These are phyloP conservation scores for Solanum hybrid DNA, from an alignment of 305 asterid species.

Conservation along the genomic window DNA sequence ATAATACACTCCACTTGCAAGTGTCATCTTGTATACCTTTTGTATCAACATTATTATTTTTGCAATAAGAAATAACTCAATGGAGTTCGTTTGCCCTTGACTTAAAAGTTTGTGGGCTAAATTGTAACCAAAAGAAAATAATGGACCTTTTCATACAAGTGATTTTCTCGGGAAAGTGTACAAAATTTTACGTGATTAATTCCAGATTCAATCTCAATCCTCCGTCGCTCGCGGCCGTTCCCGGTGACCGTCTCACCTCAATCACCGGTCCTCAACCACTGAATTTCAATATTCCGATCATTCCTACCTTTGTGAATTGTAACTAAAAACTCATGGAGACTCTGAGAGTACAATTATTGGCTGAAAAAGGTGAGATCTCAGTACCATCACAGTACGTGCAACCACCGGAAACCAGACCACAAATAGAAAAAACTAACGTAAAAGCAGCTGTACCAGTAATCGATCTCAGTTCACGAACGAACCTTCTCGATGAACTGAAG, in stretches of 20 bases:
- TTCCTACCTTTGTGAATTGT: not conserved
- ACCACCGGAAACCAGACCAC: constrained; percentile 45
- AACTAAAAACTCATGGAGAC: not conserved
- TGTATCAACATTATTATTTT: not conserved
- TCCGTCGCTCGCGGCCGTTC: not conserved
- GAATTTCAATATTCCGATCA: not conserved
- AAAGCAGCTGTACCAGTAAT: constrained; percentile 21
- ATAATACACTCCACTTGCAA: not conserved
- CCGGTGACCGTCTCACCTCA: not conserved
- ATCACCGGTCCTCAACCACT: not conserved
- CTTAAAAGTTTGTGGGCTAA: not conserved
- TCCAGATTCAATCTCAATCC: not conserved
- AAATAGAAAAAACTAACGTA: not conserved
- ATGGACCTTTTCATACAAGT: not conserved
- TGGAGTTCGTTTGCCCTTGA: not conserved
- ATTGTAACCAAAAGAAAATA: not conserved
- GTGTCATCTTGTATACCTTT: not conserved
- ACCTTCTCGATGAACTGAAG: constrained; percentile 22
- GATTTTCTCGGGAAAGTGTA: not conserved
- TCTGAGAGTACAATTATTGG: constrained; percentile 46
- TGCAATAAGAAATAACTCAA: not conserved
- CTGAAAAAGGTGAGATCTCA: constrained; percentile 20
- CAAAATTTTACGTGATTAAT: not conserved
- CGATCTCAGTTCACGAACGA: constrained; percentile 24
- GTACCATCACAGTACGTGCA: constrained; percentile 60